Evolutionary conservation across 306 rosid species (phyloP).

Genomic region (Casuarina cunninghamiana): DNA sequence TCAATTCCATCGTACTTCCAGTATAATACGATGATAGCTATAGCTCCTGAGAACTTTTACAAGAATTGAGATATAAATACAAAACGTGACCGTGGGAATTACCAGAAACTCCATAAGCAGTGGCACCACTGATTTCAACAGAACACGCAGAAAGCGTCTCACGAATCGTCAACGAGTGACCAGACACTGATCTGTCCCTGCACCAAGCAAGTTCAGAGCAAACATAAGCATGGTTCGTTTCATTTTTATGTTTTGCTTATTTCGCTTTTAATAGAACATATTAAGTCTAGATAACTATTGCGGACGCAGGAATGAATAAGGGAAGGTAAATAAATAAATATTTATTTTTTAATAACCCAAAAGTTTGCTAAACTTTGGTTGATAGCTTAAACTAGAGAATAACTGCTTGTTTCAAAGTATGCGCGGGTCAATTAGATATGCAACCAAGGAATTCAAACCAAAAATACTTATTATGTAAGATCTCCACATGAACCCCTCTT

Average conservation of each 20-base stretch:
- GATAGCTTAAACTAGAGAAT: no score
- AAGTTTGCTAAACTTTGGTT: no score
- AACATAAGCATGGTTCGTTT: not conserved
- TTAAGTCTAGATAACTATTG: not conserved
- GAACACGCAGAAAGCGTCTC: constrained; percentile 50
- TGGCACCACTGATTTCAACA: constrained; percentile 39
- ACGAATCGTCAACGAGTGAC: constrained; percentile 46
- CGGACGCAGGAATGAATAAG: not conserved
- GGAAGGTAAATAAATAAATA: no score
- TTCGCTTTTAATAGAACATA: not conserved
- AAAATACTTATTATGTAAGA: no score
- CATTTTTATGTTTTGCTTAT: not conserved
- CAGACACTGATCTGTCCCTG: constrained; percentile 49
- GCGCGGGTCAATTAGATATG: no score
- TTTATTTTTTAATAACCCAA: no score
- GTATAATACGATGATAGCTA: not conserved
- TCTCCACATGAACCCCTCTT: no score
- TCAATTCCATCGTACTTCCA: not conserved
- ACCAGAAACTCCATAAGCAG: constrained; percentile 56
- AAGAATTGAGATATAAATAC: not conserved
- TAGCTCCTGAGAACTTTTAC: not conserved
- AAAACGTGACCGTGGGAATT: not conserved
- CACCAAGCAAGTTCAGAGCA: constrained; percentile 6
- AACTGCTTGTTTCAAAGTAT: no score
- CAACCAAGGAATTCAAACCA: no score